Percentiles rank a stretch among this genome's conserved stretches.
phyloP scores from a whole-genome alignment of 2,329 filamentous ascomycete species.

The Ceratocystis smalleyi region DNA sequence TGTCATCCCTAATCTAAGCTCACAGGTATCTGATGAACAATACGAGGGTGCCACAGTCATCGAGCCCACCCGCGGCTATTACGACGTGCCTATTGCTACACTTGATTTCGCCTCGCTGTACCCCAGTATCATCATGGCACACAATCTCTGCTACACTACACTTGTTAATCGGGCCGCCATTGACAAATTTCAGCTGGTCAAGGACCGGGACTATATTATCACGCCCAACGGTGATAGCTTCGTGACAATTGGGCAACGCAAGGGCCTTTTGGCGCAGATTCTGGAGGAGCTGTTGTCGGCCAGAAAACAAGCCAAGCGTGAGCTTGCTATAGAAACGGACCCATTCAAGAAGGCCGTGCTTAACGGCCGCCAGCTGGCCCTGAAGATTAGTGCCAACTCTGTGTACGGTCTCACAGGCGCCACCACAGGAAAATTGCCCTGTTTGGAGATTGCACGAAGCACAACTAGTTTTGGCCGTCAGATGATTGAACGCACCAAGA shows the following conservation, averaged over 20 bases:
- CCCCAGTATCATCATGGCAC: slow-evolving; percentile 95
- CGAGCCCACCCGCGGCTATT: slow-evolving; percentile 83
- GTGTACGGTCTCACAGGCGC: slow-evolving; percentile 96
- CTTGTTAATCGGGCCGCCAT: slow-evolving; percentile 62
- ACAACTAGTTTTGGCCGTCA: slow-evolving; percentile 93
- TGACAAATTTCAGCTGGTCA: slow-evolving; percentile 59
- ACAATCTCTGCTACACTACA: slow-evolving; percentile 96
- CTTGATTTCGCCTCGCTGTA: slow-evolving; percentile 98
- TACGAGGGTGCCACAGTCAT: slow-evolving; percentile 98
- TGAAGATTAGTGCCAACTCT: slow-evolving; percentile 95
- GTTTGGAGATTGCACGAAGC: slow-evolving; percentile 86
- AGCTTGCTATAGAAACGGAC: slow-evolving; percentile 76
- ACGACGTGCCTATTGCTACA: slow-evolving; percentile 86
- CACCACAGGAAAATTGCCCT: slow-evolving; percentile 88
- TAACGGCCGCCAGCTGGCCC: slow-evolving; percentile 86
- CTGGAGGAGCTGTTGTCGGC: slow-evolving; percentile 82
- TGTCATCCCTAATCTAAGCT: slow-evolving; percentile 74
- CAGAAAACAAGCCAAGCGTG: slow-evolving; percentile 85
- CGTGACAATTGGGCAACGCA: slow-evolving; percentile 72
- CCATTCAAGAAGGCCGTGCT: slow-evolving; percentile 95
- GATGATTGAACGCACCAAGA: slow-evolving; percentile 97
- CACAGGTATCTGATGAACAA: slow-evolving; percentile 62
- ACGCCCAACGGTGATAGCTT: slow-evolving; percentile 93
- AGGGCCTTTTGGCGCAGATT: slow-evolving; percentile 88
- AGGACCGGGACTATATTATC: slow-evolving; percentile 90